Percentiles rank a stretch among this genome's conserved stretches.
Evolutionary conservation across 176 grass and related monocot species (phyloP).

Genomic region (Calamus simplicifolius): DNA sequence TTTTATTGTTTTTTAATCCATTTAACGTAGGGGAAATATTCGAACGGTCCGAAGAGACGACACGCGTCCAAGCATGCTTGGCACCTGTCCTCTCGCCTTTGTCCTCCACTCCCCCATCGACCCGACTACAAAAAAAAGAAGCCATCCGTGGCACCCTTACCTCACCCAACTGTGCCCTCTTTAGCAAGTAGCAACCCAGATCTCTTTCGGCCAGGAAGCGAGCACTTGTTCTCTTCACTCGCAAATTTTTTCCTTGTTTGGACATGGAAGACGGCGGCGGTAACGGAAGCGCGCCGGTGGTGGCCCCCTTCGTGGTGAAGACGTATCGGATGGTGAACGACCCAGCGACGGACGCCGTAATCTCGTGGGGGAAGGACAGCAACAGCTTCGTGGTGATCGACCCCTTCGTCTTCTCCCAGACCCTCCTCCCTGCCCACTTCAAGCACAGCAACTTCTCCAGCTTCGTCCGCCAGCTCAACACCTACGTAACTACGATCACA

Average conservation of each 20-base stretch:
- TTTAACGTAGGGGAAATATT: constrained; percentile 12
- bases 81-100: constrained; percentile 33
- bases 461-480: constrained; percentile 95
- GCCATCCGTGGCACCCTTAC: background rate
- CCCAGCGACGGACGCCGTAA: constrained; percentile 43
- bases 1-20: background rate
- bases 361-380: constrained; percentile 54
- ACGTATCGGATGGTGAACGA: constrained; percentile 86
- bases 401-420: constrained; percentile 66
- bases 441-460: constrained; percentile 95
- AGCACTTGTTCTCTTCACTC: too few species aligned
- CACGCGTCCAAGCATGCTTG: constrained; percentile 49
- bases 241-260: too few species aligned
- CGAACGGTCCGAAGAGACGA: constrained; percentile 7
- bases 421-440: constrained; percentile 72
- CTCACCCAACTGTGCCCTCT: constrained; percentile 24
- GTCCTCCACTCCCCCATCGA: too few species aligned
- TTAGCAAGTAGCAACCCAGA: background rate
- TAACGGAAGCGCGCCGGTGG: background rate
- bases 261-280: background rate
- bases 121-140: background rate
- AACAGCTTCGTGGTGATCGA: constrained; percentile 90
- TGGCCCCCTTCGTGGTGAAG: constrained; percentile 74
- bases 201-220: background rate
- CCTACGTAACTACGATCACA: constrained; percentile 36